Conservation (phyloP, 2,329 filamentous ascomycete genomes). For the Colletotrichum karsti region DNA sequence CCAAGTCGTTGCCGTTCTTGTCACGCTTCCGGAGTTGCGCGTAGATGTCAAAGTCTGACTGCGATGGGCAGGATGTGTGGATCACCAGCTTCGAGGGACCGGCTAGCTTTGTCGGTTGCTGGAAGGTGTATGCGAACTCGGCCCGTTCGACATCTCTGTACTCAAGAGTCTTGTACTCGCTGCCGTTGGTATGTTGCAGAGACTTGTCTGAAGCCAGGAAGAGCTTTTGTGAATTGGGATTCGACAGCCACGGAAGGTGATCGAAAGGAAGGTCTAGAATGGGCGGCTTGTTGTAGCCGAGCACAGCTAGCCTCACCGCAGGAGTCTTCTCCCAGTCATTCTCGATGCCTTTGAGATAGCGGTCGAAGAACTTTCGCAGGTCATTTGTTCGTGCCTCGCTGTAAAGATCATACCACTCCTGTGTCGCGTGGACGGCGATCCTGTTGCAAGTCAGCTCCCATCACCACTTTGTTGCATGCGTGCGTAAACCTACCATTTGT, state of each 20-base stretch:
- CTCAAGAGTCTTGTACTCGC: neutral
- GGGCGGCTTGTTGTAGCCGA: neutral
- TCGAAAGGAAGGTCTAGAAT: neutral
- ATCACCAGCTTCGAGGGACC: conserved; percentile 6
- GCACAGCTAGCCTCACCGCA: conserved; percentile 7
- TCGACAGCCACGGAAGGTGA: neutral
- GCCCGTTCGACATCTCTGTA: neutral
- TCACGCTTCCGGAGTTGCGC: conserved; percentile 1
- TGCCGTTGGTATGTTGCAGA: neutral
- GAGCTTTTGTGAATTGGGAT: neutral
- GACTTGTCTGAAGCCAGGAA: neutral
- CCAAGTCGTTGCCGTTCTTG: neutral
- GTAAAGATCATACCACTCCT: conserved; percentile 41
- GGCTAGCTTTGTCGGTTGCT: neutral
- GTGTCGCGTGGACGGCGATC: conserved; percentile 32
- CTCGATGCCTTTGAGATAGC: conserved; percentile 15
- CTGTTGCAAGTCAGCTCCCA: neutral
- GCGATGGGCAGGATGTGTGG: neutral
- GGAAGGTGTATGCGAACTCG: neutral
- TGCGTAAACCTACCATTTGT: neutral
- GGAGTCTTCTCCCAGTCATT: conserved; percentile 32
- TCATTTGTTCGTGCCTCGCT: conserved; percentile 30
- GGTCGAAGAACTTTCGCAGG: conserved; percentile 32
- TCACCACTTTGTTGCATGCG: neutral
- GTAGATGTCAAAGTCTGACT: conserved; percentile 4